phyloP scores from a whole-genome alignment of 345 rosid species.

The Microcos paniculata region DNA sequence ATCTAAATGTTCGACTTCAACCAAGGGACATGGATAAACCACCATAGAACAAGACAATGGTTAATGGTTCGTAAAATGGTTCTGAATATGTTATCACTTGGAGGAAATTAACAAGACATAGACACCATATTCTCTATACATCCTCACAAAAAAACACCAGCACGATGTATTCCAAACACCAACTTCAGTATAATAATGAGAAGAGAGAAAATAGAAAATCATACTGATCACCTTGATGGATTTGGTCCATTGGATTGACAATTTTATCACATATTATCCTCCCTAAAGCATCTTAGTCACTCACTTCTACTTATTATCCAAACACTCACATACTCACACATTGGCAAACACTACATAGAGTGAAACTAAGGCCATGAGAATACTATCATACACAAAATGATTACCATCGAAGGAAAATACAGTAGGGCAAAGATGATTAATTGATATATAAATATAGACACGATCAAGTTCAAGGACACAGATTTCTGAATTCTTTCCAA shows the following conservation, averaged over 20 bases:
- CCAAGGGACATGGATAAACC: neutral
- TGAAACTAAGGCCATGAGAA: neutral
- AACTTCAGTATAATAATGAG: neutral
- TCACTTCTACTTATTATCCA: neutral
- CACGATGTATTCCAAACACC: neutral
- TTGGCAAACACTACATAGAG: neutral
- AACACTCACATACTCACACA: neutral
- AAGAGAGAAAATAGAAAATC: neutral
- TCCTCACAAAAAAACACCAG: neutral
- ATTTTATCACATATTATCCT: neutral
- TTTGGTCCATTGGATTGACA: neutral
- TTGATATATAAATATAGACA: neutral
- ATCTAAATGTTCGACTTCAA: neutral
- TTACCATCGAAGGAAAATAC: neutral
- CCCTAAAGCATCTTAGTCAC: neutral
- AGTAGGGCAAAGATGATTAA: neutral
- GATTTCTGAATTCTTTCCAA: neutral
- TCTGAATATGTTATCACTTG: neutral
- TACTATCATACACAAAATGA: neutral
- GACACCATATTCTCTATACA: neutral
- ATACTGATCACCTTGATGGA: neutral
- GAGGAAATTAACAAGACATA: neutral
- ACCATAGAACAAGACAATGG: neutral
- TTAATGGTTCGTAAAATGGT: neutral
- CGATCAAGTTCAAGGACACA: neutral